These are phyloP conservation scores for Xylaria longipes DNA, from an alignment of 495 filamentous ascomycete genomes.

Conservation along the genomic window DNA sequence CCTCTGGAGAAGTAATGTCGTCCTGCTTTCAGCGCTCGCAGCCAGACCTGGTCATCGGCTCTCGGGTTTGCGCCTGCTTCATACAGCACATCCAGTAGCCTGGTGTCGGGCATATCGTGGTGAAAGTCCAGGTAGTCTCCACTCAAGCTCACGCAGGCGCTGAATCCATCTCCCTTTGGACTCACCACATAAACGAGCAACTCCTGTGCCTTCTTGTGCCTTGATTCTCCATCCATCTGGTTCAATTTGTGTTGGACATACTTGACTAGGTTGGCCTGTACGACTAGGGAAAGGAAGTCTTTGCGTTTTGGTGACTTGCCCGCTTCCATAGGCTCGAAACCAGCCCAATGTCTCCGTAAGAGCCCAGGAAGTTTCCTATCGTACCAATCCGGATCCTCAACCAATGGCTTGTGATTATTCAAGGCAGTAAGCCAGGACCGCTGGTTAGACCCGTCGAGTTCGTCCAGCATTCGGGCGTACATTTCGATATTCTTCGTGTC, in stretches of 20 bases:
- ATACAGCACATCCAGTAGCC: constrained; percentile 36
- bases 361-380: constrained; percentile 32
- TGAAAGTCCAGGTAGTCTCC: constrained; percentile 44
- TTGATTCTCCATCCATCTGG: constrained; percentile 23
- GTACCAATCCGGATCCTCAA: constrained; percentile 43
- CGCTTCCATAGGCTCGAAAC: constrained; percentile 43
- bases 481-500: constrained; percentile 29
- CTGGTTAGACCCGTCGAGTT: constrained; percentile 38
- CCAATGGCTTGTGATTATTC: constrained; percentile 38
- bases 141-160: constrained; percentile 37
- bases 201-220: constrained; percentile 38
- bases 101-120: constrained; percentile 43
- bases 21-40: constrained; percentile 36
- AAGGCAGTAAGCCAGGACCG: constrained; percentile 35
- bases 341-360: constrained; percentile 39
- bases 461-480: constrained; percentile 38
- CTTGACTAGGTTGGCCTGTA: constrained; percentile 40
- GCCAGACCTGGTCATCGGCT: constrained; percentile 32
- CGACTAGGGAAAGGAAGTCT: constrained; percentile 38
- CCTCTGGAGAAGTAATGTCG: constrained; percentile 41
- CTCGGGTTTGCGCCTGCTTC: constrained; percentile 32
- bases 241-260: constrained; percentile 35
- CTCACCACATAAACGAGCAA: constrained; percentile 37
- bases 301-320: constrained; percentile 43
- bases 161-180: constrained; percentile 41